Conservation (phyloP, 768 basidiomycete genomes). For the Serpula lacrymans region DNA sequence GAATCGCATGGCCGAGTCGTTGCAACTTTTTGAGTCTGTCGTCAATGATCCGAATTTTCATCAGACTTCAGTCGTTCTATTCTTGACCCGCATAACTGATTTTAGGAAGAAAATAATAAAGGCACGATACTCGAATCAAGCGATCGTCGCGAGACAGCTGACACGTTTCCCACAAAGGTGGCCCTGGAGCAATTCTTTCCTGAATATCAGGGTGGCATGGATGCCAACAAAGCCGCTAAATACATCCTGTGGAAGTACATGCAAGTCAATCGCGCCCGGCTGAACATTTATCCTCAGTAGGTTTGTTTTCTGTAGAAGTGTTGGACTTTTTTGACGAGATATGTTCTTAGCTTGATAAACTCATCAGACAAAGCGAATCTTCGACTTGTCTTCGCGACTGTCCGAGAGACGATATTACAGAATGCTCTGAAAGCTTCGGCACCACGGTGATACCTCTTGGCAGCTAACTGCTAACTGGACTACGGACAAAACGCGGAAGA, state of each 20-base stretch:
- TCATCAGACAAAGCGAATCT: constrained; percentile 49
- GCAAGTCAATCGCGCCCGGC: constrained; percentile 38
- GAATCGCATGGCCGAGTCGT: constrained; percentile 31
- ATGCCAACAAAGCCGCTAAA: constrained; percentile 21
- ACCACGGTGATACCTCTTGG: too few species aligned
- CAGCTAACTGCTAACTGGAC: too few species aligned
- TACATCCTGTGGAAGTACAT: constrained; percentile 16
- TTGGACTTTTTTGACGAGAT: background rate
- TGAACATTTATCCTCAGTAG: constrained; percentile 47
- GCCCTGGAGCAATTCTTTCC: constrained; percentile 34
- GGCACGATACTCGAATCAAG: constrained; percentile 7
- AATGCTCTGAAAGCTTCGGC: constrained; percentile 45
- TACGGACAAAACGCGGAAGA: too few species aligned
- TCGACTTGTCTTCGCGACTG: constrained; percentile 39
- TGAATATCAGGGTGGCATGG: constrained; percentile 40
- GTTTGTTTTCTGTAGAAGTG: constrained; percentile 7
- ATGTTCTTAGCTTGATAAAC: constrained; percentile 33
- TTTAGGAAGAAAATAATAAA: constrained; percentile 49
- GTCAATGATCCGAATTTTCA: constrained; percentile 52
- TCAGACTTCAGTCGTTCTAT: constrained; percentile 37
- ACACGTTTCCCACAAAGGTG: constrained; percentile 3
- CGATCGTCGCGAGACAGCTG: too few species aligned
- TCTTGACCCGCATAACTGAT: constrained; percentile 41
- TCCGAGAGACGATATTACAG: constrained; percentile 48
- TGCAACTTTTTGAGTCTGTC: constrained; percentile 47